A percentile compares a stretch with the other conserved stretches of the same genome.
Evolutionary conservation across 2,329 filamentous ascomycete genomes (phyloP).

Genomic region (Lecanicillium sp.): DNA sequence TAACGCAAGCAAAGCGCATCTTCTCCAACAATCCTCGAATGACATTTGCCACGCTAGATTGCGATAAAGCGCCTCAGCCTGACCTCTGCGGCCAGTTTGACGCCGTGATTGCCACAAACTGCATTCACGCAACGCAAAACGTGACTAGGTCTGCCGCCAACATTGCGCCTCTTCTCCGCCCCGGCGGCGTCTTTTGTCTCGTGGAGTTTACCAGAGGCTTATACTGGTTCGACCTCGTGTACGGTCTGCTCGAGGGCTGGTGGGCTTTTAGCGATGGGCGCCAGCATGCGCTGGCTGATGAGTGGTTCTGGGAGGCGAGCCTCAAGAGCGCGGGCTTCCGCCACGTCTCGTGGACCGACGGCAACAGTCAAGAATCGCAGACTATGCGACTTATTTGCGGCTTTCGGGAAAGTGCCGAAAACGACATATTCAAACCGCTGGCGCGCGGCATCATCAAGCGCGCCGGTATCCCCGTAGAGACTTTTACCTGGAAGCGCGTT

Average conservation of each 20-base stretch:
- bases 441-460: background rate
- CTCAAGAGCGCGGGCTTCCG: slow-evolving; percentile 20
- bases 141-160: background rate
- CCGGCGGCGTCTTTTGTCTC: slow-evolving; percentile 25
- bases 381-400: slow-evolving; percentile 23
- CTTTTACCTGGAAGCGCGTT: slow-evolving; percentile 2
- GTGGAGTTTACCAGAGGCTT: slow-evolving; percentile 25
- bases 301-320: slow-evolving; percentile 19
- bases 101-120: background rate
- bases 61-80: background rate
- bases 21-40: background rate
- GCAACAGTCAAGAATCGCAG: slow-evolving; percentile 20
- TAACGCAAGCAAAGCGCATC: background rate
- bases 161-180: slow-evolving; percentile 22
- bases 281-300: slow-evolving; percentile 18
- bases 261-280: slow-evolving; percentile 27
- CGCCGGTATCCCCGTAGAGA: background rate
- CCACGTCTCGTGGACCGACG: slow-evolving; percentile 23
- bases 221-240: slow-evolving; percentile 26
- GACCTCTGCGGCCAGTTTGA: background rate
- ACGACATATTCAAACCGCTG: background rate
- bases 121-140: slow-evolving; percentile 10
- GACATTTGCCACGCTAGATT: background rate
- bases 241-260: slow-evolving; percentile 31
- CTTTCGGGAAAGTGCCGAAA: background rate